Conservation (phyloP, 2,329 filamentous ascomycete species). For the Fusarium brevicatenulatum region DNA sequence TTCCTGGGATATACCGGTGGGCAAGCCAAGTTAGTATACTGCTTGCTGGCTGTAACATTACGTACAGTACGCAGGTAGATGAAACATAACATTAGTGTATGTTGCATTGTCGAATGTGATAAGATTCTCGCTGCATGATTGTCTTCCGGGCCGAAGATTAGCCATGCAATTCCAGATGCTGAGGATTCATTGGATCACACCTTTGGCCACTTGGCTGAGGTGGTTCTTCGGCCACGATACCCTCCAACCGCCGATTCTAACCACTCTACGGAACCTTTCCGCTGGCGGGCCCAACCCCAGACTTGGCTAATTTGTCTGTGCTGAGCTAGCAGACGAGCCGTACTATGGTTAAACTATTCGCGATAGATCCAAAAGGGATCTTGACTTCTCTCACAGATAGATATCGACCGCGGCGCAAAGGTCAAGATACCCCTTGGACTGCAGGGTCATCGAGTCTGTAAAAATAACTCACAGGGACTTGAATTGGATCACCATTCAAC, state of each 20-base stretch:
- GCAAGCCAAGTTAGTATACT: neutral
- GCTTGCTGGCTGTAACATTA: constrained; percentile 5
- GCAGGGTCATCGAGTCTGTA: constrained; percentile 12
- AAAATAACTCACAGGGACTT: constrained; percentile 33
- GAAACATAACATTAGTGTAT: neutral
- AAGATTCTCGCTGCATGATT: constrained; percentile 12
- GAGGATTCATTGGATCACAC: constrained; percentile 1
- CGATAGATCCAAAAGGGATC: neutral
- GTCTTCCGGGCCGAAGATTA: constrained; percentile 27
- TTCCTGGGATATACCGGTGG: neutral
- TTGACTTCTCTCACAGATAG: neutral
- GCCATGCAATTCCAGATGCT: constrained; percentile 12
- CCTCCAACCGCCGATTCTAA: constrained; percentile 27
- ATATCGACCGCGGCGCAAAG: constrained; percentile 14
- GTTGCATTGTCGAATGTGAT: constrained; percentile 21
- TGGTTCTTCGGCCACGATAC: constrained; percentile 6
- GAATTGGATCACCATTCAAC: constrained; percentile 17
- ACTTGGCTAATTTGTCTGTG: neutral
- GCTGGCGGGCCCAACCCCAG: constrained; percentile 4
- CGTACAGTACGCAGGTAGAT: constrained; percentile 24
- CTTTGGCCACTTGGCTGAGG: constrained; percentile 14
- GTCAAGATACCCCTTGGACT: neutral
- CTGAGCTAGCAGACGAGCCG: constrained; percentile 5
- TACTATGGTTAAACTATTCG: neutral
- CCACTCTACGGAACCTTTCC: constrained; percentile 34